Conservation (phyloP, 352 stramenopile genomes). For the Phytophthora tubulina region DNA sequence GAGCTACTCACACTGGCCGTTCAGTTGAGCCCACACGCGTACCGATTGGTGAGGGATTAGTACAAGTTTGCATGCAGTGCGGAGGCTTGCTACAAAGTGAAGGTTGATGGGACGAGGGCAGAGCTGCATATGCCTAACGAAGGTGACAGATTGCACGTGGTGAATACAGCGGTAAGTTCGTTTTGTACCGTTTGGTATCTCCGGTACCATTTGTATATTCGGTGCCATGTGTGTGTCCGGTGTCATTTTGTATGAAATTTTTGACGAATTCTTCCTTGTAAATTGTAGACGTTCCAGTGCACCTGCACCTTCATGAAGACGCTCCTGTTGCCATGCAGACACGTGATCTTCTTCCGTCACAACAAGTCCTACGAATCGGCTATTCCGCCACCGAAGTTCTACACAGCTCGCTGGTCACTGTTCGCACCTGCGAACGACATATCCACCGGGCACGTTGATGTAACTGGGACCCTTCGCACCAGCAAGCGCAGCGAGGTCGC, state of each 20-base stretch:
- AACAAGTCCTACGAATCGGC: conserved; percentile 8
- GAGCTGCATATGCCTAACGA: background rate
- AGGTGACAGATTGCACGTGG: background rate
- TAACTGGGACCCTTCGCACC: background rate
- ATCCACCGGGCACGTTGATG: conserved; percentile 5
- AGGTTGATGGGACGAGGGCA: background rate
- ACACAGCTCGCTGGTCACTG: conserved; percentile 17
- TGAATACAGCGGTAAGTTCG: conserved; percentile 6
- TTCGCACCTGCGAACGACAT: conserved; percentile 16
- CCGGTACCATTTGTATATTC: conserved; percentile 10
- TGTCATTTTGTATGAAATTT: background rate
- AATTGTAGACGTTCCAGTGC: conserved; percentile 22
- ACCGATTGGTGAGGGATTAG: conserved; percentile 5
- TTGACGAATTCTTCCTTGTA: background rate
- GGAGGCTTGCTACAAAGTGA: background rate
- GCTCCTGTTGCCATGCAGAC: conserved; percentile 18
- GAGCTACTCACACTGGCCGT: conserved; percentile 17
- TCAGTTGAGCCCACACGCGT: conserved; percentile 14
- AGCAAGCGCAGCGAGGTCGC: background rate
- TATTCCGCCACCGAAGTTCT: conserved; percentile 13
- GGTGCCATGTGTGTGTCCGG: too few species aligned
- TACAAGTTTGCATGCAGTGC: conserved; percentile 15
- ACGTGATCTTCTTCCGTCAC: conserved; percentile 8
- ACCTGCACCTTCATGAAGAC: conserved; percentile 20
- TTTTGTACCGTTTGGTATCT: conserved; percentile 1